These are phyloP conservation scores for Fusarium newnesense DNA, from an alignment of 2,329 filamentous ascomycete species.

Conservation along the genomic window DNA sequence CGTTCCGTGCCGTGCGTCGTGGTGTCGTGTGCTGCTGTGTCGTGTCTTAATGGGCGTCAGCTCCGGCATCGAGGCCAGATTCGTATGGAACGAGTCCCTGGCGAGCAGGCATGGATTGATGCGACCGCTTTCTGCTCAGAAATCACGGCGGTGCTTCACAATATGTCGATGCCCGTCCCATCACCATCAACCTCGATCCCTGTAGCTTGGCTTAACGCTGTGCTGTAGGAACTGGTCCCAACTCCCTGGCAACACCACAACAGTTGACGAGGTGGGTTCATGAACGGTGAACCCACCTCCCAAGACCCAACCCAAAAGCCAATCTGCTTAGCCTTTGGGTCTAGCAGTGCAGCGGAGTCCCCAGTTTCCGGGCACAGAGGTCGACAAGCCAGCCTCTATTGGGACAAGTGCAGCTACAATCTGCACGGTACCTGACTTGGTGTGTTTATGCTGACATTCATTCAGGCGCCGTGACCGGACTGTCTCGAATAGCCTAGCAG, in stretches of 20 bases:
- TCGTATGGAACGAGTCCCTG: not conserved
- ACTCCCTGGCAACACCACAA: conserved; percentile 6
- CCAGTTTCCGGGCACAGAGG: conserved; percentile 31
- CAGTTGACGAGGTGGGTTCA: conserved; percentile 19
- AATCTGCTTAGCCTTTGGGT: conserved; percentile 16
- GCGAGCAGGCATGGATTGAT: conserved; percentile 18
- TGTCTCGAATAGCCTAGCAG: not conserved
- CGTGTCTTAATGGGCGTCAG: not conserved
- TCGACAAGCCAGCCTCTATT: conserved; percentile 14
- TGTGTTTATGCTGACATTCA: conserved; percentile 18
- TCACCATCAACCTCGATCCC: conserved; percentile 38
- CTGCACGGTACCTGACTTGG: conserved; percentile 23
- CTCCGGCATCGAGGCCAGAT: not conserved
- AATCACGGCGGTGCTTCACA: conserved; percentile 36
- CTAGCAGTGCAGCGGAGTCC: conserved; percentile 26
- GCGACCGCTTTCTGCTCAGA: conserved; percentile 23
- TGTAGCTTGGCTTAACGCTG: conserved; percentile 13
- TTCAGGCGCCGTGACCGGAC: not conserved
- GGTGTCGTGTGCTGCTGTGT: conserved; percentile 12
- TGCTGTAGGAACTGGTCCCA: not conserved
- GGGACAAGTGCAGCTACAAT: conserved; percentile 9
- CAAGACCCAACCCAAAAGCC: conserved; percentile 8
- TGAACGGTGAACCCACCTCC: conserved; percentile 22
- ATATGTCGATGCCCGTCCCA: conserved; percentile 40
- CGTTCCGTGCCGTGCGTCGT: conserved; percentile 9